Evolutionary conservation across 2,329 filamentous ascomycete genomes (phyloP).

Genomic region (Penicillium sp.): DNA sequence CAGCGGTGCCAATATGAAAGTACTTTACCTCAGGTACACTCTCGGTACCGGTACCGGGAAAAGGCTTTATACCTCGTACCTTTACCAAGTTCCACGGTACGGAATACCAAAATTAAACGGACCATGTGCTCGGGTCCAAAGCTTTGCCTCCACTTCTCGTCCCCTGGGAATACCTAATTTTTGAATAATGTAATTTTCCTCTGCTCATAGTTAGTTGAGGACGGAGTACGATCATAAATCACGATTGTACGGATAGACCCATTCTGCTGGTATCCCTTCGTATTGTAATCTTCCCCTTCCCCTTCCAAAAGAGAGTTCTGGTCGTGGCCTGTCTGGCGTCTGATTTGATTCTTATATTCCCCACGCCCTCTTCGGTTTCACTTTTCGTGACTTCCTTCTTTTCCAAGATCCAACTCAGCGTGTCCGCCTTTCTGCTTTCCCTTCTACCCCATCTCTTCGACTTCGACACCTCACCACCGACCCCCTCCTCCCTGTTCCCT

Average conservation of each 20-base stretch:
- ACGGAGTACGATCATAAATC: not conserved
- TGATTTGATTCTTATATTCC: not conserved
- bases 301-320: not conserved
- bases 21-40: not conserved
- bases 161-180: not conserved
- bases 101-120: not conserved
- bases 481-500: not conserved
- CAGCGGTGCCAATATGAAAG: not conserved
- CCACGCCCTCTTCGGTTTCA: not conserved
- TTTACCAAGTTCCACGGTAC: not conserved
- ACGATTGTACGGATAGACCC: too few relatives aligned
- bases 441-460: not conserved
- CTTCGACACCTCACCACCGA: not conserved
- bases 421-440: not conserved
- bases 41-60: not conserved
- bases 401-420: not conserved
- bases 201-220: too few relatives aligned
- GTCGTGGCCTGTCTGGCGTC: not conserved
- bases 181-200: not conserved
- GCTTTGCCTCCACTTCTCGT: not conserved
- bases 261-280: not conserved
- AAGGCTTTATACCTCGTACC: not conserved
- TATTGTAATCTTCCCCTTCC: not conserved
- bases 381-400: not conserved
- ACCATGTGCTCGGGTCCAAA: not conserved